Conservation (phyloP, 495 filamentous ascomycete species). For the Amniculicola lignicola region DNA sequence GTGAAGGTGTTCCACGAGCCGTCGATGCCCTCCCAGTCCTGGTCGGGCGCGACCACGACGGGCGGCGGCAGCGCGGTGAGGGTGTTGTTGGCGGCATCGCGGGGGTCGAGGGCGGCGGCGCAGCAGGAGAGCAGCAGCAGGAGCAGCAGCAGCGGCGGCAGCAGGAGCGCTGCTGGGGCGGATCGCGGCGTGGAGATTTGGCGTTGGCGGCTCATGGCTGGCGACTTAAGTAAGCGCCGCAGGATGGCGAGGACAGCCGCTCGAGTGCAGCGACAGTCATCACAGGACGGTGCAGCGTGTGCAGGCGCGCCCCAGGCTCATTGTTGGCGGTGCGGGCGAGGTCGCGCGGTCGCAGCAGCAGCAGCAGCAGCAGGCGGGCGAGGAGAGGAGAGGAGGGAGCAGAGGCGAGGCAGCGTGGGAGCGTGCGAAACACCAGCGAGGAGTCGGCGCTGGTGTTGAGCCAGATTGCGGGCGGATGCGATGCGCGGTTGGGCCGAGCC, state of each 20-base stretch:
- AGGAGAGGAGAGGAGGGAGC: background rate
- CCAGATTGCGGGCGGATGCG: conserved; percentile 9
- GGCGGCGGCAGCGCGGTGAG: conserved; percentile 30
- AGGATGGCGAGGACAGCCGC: conserved; percentile 2
- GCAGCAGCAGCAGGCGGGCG: background rate
- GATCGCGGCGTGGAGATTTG: background rate
- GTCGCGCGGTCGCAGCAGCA: too few species aligned
- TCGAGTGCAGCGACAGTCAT: conserved; percentile 1
- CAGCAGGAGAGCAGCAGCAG: conserved; percentile 2
- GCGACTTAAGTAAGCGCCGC: conserved; percentile 4
- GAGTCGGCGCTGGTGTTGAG: conserved; percentile 20
- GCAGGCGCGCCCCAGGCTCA: conserved; percentile 7
- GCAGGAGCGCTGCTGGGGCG: conserved; percentile 4
- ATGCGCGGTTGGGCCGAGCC: background rate
- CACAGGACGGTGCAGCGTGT: conserved; percentile 13
- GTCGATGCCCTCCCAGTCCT: conserved; percentile 53
- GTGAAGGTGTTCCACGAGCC: conserved; percentile 54
- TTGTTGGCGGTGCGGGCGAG: too few species aligned
- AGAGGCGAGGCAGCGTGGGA: background rate
- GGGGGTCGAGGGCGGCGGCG: conserved; percentile 6
- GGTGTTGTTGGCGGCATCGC: background rate
- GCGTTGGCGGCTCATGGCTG: conserved; percentile 21
- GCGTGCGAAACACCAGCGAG: background rate
- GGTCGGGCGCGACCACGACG: conserved; percentile 39
- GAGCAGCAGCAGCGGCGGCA: conserved; percentile 19